These are phyloP conservation scores for Neodidymelliopsis sp. DNA, from an alignment of 2,329 filamentous ascomycete genomes.

Conservation along the genomic window DNA sequence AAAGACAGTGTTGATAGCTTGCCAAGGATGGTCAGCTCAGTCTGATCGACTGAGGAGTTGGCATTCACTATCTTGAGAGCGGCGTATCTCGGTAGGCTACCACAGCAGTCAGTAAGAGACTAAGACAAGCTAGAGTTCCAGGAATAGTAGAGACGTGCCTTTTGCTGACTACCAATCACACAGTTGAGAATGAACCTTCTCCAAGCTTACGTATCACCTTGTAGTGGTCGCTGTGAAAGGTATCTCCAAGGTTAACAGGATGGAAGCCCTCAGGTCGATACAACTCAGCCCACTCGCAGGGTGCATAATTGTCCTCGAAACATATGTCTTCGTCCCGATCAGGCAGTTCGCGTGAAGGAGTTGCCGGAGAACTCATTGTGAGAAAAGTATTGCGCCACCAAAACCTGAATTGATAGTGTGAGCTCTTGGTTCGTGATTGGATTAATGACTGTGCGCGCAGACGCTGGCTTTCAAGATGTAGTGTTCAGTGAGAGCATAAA, in stretches of 20 bases:
- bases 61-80: constrained; percentile 22
- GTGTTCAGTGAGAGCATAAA: no score
- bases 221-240: constrained; percentile 3
- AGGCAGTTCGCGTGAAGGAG: not conserved
- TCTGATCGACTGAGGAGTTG: constrained; percentile 3
- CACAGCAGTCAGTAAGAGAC: not conserved
- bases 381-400: no score
- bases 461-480: no score
- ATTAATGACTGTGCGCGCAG: no score
- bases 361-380: not conserved
- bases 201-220: constrained; percentile 11
- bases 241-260: constrained; percentile 11
- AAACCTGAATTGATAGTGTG: no score
- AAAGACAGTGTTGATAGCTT: constrained; percentile 8
- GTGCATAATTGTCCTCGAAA: not conserved
- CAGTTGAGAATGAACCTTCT: constrained; percentile 8
- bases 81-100: constrained; percentile 17
- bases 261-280: constrained; percentile 13
- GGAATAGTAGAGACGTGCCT: not conserved
- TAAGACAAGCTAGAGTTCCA: not conserved
- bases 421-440: no score
- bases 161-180: constrained; percentile 10
- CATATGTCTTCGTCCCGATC: not conserved
- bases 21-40: constrained; percentile 13
- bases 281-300: constrained; percentile 7